Base-by-base conservation (phyloP, 495 filamentous ascomycete genomes). In the Hypoxylon cercidicola region DNA sequence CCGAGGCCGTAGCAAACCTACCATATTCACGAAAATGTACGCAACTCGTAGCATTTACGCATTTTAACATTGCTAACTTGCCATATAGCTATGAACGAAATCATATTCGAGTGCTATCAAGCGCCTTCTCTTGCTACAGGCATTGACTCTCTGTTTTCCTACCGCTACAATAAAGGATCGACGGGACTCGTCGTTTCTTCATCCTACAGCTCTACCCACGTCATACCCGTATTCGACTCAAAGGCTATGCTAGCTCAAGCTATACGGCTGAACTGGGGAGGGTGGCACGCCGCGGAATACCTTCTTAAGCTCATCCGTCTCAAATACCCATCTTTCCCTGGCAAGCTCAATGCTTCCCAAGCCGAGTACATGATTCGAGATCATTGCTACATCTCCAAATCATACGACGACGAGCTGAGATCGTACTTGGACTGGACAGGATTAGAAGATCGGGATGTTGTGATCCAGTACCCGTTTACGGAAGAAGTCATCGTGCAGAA, bases 101-200 rank as follows among this genome's bases (percentile, higher is more conserved):
- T 98, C 55, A 80, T 99, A 19, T 99, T 97, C 75, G 95, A 99
- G 70, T 93, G 90, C 78, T 99, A 98, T 78, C 84, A 83, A 40
- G 93, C 90, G 4, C 93, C 96, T 0, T 91, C 89, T 1, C 85
- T 97, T 3, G 89, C 92, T 32, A 97, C 93, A 72, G 95, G 95
- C 30, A 95, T 99, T 77, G 95, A 99, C 75, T 93, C 92, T 2
- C 86, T 99, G 4, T 97, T 98, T 77, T 94, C 93, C 7, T 99
- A 96, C 80, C 85, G 87, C 35, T 90, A 97, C 77, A 98, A 99
- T 70, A 83, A 89, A 45, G 95, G 95, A 55, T 87, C 80, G n/a
- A 92, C 89, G 19, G 95, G 95, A 9, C 81, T 98, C 1, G 91
- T 99, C 19, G 84, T 99, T 11, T 96, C 92, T 4, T 96, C 93